Conservation (phyloP, 2,329 filamentous ascomycete species). For the Leptographium procerum region DNA sequence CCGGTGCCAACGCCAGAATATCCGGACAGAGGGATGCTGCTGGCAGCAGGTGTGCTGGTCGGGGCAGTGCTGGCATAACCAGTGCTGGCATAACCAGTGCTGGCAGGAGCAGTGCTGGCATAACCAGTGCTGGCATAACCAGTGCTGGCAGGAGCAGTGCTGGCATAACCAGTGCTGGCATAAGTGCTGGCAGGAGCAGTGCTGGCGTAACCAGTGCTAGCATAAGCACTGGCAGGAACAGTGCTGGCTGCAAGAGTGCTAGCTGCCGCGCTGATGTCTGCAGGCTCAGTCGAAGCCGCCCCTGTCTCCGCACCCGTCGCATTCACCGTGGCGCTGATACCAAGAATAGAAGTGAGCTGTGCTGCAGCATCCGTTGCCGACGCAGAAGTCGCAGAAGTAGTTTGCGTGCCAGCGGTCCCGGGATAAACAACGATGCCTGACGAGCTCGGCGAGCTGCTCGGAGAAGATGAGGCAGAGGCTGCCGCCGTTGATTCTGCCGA, state of each 20-base stretch:
- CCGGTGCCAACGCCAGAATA: constrained; percentile 3
- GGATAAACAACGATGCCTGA: constrained; percentile 7
- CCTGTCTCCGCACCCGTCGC: not conserved
- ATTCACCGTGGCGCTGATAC: not conserved
- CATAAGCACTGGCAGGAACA: not conserved
- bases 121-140: too few species aligned
- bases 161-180: too few species aligned
- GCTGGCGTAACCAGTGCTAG: too few species aligned
- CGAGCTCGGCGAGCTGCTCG: constrained; percentile 10
- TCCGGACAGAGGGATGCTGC: not conserved
- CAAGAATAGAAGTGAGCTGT: not conserved
- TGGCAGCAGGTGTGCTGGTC: not conserved
- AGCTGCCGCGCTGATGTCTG: not conserved
- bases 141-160: not conserved
- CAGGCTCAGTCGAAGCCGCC: not conserved
- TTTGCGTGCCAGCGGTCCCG: not conserved
- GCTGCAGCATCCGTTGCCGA: not conserved
- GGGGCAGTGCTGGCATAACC: not conserved
- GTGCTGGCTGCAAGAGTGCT: not conserved
- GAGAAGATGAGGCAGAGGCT: not conserved
- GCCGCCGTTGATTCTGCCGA: not conserved
- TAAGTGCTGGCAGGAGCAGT: too few species aligned
- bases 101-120: not conserved
- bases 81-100: too few species aligned
- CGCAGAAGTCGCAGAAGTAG: not conserved